Evolutionary conservation across 108 stramenopile species (phyloP).

Genomic region (Licmophora abbreviata): DNA sequence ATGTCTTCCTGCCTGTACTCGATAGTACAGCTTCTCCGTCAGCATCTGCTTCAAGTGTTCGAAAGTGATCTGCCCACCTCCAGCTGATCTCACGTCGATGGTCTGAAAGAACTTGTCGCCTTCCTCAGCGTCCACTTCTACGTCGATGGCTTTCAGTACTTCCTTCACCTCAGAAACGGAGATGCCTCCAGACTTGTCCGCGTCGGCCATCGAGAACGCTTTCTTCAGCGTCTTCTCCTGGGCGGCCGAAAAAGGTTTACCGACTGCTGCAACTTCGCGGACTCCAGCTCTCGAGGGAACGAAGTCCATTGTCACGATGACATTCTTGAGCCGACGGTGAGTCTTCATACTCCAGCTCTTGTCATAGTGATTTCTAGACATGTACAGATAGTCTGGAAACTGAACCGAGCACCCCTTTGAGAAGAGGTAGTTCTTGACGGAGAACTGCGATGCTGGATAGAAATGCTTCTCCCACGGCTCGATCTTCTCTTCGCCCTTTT

Average conservation of each 20-base stretch:
- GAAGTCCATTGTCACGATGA: constrained; percentile 95
- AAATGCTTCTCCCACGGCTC: constrained; percentile 79
- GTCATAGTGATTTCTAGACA: constrained; percentile 96
- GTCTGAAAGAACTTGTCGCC: constrained; percentile 67
- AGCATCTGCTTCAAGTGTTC: constrained; percentile 85
- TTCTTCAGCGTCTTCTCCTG: constrained; percentile 86
- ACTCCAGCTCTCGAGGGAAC: constrained; percentile 53
- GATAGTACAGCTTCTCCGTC: constrained; percentile 73
- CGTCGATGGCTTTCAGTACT: constrained; percentile 86
- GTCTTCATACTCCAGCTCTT: constrained; percentile 90
- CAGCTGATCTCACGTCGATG: constrained; percentile 32
- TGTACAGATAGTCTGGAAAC: constrained; percentile 78
- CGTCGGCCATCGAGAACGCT: constrained; percentile 86
- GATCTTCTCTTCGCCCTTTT: constrained; percentile 17
- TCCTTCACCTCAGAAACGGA: constrained; percentile 84
- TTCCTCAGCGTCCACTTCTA: constrained; percentile 82
- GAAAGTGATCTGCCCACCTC: constrained; percentile 63
- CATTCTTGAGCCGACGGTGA: constrained; percentile 95
- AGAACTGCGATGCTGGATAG: constrained; percentile 90
- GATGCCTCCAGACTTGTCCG: constrained; percentile 70
- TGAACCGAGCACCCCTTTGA: constrained; percentile 55
- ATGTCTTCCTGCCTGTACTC: constrained; percentile 89
- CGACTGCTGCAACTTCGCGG: constrained; percentile 61
- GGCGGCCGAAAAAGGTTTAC: constrained; percentile 66
- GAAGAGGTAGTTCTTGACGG: constrained; percentile 92